Evolutionary conservation across 2,329 filamentous ascomycete genomes (phyloP).

Genomic region (Bipolaris sorokiniana): DNA sequence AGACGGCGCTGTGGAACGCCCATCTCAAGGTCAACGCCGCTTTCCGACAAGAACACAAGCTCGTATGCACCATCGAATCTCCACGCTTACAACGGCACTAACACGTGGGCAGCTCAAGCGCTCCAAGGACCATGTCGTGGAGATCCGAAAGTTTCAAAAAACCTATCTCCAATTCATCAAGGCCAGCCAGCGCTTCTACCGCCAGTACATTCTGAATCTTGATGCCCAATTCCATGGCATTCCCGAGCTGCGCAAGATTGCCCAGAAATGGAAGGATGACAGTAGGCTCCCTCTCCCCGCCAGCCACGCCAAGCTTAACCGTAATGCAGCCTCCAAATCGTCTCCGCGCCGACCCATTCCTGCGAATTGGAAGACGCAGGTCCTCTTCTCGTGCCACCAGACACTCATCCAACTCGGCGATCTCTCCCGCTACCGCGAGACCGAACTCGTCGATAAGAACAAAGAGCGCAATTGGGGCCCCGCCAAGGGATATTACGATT

Average conservation of each 20-base stretch:
- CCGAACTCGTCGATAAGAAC: slow-evolving; percentile 69
- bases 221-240: slow-evolving; percentile 65
- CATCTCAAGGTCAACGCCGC: slow-evolving; percentile 79
- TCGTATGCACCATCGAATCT: slow-evolving; percentile 17
- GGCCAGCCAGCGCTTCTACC: slow-evolving; percentile 86
- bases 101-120: slow-evolving; percentile 51
- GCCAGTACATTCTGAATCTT: slow-evolving; percentile 79
- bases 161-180: slow-evolving; percentile 85
- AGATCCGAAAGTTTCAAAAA: slow-evolving; percentile 79
- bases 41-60: slow-evolving; percentile 68
- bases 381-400: slow-evolving; percentile 78
- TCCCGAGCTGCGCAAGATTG: slow-evolving; percentile 64
- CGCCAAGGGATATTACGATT: slow-evolving; percentile 81
- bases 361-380: slow-evolving; percentile 61
- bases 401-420: slow-evolving; percentile 89
- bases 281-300: slow-evolving; percentile 25
- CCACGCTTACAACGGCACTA: slow-evolving; percentile 4
- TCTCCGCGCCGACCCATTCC: slow-evolving; percentile 43
- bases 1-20: slow-evolving; percentile 76
- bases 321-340: slow-evolving; percentile 44
- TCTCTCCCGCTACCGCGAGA: slow-evolving; percentile 81
- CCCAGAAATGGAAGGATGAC: slow-evolving; percentile 51
- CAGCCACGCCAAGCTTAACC: slow-evolving; percentile 39
- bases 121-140: slow-evolving; percentile 62
- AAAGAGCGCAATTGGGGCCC: slow-evolving; percentile 79